Percentiles rank a stretch among this genome's conserved stretches.
phyloP scores from a whole-genome alignment of 2,329 filamentous ascomycete species.

The Cercospora janseana region DNA sequence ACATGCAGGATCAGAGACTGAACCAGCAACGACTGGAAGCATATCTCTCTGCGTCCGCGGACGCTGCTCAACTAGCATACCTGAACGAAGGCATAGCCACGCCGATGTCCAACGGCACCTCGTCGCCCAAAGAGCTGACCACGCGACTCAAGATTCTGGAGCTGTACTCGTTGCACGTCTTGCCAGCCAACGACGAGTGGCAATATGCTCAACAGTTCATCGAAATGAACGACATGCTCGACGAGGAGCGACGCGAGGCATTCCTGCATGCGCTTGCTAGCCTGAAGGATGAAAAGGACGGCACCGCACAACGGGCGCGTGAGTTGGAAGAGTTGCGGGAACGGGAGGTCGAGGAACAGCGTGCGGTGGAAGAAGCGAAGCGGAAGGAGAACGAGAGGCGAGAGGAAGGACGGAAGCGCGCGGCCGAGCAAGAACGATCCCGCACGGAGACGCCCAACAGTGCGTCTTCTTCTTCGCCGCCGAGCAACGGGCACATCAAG shows the following conservation, averaged over 20 bases:
- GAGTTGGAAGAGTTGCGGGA: constrained; percentile 59
- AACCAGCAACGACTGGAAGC: constrained; percentile 87
- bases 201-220: constrained; percentile 93
- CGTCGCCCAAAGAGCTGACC: constrained; percentile 39
- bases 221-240: constrained; percentile 76
- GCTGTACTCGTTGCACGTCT: constrained; percentile 89
- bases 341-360: constrained; percentile 44
- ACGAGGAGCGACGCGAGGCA: constrained; percentile 85
- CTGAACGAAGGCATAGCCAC: constrained; percentile 55
- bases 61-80: constrained; percentile 59
- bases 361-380: constrained; percentile 34
- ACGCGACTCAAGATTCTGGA: constrained; percentile 89
- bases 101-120: constrained; percentile 55
- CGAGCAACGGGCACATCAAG: constrained; percentile 11
- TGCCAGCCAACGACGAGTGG: constrained; percentile 94
- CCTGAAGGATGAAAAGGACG: constrained; percentile 77
- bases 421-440: constrained; percentile 26
- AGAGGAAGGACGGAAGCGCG: constrained; percentile 38
- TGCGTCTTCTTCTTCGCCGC: constrained; percentile 9
- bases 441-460: constrained; percentile 18
- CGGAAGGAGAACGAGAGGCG: constrained; percentile 33
- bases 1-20: constrained; percentile 75
- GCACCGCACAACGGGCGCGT: constrained; percentile 63
- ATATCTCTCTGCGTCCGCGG: constrained; percentile 71
- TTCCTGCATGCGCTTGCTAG: constrained; percentile 83